phyloP scores from a whole-genome alignment of 2,329 filamentous ascomycete genomes.

The Hymenoscyphus salicellus region DNA sequence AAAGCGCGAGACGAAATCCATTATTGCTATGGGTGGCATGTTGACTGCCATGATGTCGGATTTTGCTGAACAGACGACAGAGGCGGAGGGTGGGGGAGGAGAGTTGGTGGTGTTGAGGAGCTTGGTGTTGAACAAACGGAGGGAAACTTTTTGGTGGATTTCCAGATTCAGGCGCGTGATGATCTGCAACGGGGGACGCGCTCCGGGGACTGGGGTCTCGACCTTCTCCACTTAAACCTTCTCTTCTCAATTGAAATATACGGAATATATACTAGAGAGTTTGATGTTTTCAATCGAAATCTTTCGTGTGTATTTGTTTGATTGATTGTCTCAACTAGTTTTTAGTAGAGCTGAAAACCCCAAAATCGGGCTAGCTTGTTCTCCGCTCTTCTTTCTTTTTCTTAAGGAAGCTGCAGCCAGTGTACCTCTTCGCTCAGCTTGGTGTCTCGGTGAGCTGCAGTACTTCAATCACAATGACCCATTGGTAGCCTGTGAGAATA shows the following conservation, averaged over 20 bases:
- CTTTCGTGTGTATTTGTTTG: too few relatives aligned
- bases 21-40: constrained; percentile 30
- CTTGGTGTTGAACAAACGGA: background rate
- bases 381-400: background rate
- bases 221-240: too few relatives aligned
- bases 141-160: background rate
- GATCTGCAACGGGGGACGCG: background rate
- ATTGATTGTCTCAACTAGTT: background rate
- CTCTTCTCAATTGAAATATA: too few relatives aligned
- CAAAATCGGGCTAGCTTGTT: background rate
- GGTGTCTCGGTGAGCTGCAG: background rate
- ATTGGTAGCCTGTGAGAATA: background rate
- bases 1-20: constrained; percentile 49
- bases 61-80: background rate
- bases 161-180: background rate
- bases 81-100: background rate
- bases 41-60: constrained; percentile 2
- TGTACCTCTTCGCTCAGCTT: background rate
- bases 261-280: too few relatives aligned
- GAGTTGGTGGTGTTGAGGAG: background rate
- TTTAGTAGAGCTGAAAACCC: background rate
- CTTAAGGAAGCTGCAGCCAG: background rate
- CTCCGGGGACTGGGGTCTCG: too few relatives aligned
- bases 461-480: background rate
- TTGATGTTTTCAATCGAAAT: too few relatives aligned